Evolutionary conservation across 306 rosid species (phyloP).

Genomic region (Erythrophleum fordii): DNA sequence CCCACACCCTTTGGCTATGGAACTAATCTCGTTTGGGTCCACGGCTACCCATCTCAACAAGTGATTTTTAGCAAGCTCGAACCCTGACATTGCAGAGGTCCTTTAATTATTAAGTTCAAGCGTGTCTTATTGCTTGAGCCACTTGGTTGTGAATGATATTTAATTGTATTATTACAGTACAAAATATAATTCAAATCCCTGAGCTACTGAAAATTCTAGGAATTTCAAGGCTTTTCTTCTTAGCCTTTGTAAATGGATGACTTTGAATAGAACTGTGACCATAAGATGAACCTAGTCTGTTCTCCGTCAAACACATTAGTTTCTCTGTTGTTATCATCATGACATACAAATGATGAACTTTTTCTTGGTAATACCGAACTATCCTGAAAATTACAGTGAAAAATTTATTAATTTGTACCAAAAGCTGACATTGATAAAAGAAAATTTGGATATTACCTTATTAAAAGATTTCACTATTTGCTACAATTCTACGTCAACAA

Average conservation of each 20-base stretch:
- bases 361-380: background rate
- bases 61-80: background rate
- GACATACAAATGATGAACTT: background rate
- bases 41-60: too few species aligned
- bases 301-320: background rate
- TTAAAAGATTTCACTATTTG: background rate
- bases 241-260: background rate
- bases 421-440: conserved; percentile 12
- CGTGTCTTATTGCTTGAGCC: too few species aligned
- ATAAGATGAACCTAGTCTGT: background rate
- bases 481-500: background rate
- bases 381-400: background rate
- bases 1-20: background rate
- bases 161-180: background rate
- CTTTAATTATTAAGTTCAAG: background rate
- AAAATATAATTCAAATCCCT: background rate
- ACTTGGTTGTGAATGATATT: too few species aligned
- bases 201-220: background rate
- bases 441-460: background rate
- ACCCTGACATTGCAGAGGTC: background rate
- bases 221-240: background rate
- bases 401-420: background rate
- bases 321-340: background rate
- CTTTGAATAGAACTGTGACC: background rate
- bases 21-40: background rate